Base-by-base conservation (phyloP, 2,329 filamentous ascomycete species). In the Fonsecaea erecta region DNA sequence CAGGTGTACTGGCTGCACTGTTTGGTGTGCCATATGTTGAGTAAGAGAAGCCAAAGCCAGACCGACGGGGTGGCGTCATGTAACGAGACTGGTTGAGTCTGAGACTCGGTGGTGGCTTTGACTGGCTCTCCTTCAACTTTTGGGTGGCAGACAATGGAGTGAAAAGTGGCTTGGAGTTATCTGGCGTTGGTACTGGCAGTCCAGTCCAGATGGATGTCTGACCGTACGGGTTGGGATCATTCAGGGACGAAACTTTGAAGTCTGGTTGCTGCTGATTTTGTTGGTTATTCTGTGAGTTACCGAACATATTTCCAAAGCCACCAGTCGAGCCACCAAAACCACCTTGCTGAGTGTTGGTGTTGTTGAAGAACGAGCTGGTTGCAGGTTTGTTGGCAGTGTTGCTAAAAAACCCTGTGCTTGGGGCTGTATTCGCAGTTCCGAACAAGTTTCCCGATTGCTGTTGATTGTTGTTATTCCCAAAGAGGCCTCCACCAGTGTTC, bases 11-110 rank as follows among this genome's bases (percentile, higher is more conserved):
- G 51, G 86, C 82, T 40, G 82, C 84, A 74, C 89, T 84, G 3
- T 90, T 87, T 5, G 94, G 93, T 1, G 90, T 93, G 52, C 92
- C 92, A 72, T 96, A 97, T 1, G 89, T 93, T 69, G 93, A 96
- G 78, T 97, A 97, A 1, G 90, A 93, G 76, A 97, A 96, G 2
- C 94, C 94, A 74, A 92, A 97, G 4, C 92, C 92, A 62, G 79
- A 80, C 62, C 90, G 86, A 79, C 92, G 94, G 71, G 93, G 91
- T 0, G 93, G 93, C 0, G 93, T 97, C 32, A 88, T 85, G 63
- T 93, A 88, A 75, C 95, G 88, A 2, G 93, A 93, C 60, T 97
- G 79, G 51, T 94, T 90, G 52, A 72, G 64, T 52, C 71, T 62
- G 9, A 72, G 67, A 30, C 67, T 67, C n/a, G 70, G 70, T 11